phyloP scores from a whole-genome alignment of 805 yeast species.

The Wickerhamiella allomyrinae region DNA sequence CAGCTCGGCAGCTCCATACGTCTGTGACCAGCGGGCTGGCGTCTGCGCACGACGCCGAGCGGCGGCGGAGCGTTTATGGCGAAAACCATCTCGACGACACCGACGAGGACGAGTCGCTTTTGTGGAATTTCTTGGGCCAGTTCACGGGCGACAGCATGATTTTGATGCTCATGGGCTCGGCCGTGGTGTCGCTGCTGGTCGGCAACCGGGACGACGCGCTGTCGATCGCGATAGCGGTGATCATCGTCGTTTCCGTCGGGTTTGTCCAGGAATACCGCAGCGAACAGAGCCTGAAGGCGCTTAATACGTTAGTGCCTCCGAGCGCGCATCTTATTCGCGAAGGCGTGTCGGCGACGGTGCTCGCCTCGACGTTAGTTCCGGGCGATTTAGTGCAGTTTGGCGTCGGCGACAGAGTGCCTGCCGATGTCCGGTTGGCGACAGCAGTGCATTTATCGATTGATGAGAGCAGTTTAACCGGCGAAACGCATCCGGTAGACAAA shows the following conservation, averaged over 20 bases:
- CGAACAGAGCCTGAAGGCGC: slow-evolving; percentile 85
- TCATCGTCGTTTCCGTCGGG: slow-evolving; percentile 92
- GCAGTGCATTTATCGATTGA: slow-evolving; percentile 74
- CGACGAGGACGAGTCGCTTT: slow-evolving; percentile 56
- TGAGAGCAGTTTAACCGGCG: slow-evolving; percentile 93
- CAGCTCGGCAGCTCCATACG: slow-evolving; percentile 48
- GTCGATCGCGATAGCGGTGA: slow-evolving; percentile 81
- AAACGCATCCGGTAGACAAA: slow-evolving; percentile 75
- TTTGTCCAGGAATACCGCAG: slow-evolving; percentile 94
- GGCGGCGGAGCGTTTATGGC: slow-evolving; percentile 66
- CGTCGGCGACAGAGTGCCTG: slow-evolving; percentile 94
- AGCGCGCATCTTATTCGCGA: slow-evolving; percentile 82
- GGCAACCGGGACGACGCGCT: slow-evolving; percentile 95
- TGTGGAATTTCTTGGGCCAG: slow-evolving; percentile 59
- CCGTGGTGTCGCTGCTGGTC: slow-evolving; percentile 73
- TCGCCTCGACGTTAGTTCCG: slow-evolving; percentile 83
- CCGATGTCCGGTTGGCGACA: slow-evolving; percentile 71
- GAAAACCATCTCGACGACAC: slow-evolving; percentile 61
- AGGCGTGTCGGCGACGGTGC: slow-evolving; percentile 61
- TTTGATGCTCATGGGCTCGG: slow-evolving; percentile 76
- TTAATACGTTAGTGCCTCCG: slow-evolving; percentile 91
- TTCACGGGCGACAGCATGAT: slow-evolving; percentile 89
- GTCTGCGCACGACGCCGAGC: slow-evolving; percentile 53
- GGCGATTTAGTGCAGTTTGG: slow-evolving; percentile 85
- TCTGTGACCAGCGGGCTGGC: slow-evolving; percentile 46